A percentile compares a stretch with the other conserved stretches of the same genome.
Evolutionary conservation across 2,329 filamentous ascomycete genomes (phyloP).

Genomic region (Penicillium verrucosum): DNA sequence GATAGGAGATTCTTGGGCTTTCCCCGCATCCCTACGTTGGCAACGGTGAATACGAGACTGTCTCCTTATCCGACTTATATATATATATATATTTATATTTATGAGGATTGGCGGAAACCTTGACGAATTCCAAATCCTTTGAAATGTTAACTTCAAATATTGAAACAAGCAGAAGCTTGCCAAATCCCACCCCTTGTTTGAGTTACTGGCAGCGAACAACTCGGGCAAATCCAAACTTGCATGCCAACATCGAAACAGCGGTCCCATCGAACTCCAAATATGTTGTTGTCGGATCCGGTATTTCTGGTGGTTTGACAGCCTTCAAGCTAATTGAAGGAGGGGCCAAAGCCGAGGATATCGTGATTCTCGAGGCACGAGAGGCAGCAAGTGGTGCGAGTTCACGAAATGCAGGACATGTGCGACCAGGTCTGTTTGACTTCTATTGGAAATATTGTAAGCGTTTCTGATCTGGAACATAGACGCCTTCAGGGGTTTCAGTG

Average conservation of each 20-base stretch:
- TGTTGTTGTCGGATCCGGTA: constrained; percentile 22
- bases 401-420: constrained; percentile 24
- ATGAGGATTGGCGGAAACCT: neutral
- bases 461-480: constrained; percentile 22
- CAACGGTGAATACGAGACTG: neutral
- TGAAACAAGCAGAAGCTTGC: constrained; percentile 20
- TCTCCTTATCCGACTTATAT: neutral
- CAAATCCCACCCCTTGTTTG: constrained; percentile 28
- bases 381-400: constrained; percentile 25
- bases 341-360: constrained; percentile 13
- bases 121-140: neutral
- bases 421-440: constrained; percentile 16
- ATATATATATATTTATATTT: neutral
- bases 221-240: constrained; percentile 17
- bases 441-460: no score
- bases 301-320: constrained; percentile 18
- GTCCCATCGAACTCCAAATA: constrained; percentile 12
- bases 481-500: constrained; percentile 49
- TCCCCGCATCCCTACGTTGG: neutral
- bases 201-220: constrained; percentile 35
- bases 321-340: constrained; percentile 20
- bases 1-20: neutral
- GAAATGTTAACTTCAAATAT: neutral
- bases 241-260: constrained; percentile 5
- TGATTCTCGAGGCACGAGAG: constrained; percentile 24